phyloP scores from a whole-genome alignment of 495 filamentous ascomycete genomes.

The Apiosordaria backusii region DNA sequence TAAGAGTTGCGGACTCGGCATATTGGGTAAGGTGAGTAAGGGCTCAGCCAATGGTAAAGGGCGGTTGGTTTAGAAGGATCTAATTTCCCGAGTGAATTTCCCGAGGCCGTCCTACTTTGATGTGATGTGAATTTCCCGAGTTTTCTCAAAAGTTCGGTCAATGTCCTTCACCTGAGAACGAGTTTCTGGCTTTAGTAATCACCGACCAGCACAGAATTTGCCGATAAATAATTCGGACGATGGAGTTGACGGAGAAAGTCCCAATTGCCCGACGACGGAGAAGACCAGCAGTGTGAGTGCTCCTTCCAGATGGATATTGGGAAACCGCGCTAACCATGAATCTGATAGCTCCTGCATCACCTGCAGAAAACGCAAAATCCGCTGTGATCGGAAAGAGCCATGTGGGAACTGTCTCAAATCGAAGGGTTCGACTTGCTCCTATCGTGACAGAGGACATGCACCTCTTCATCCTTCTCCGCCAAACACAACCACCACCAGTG shows the following conservation, averaged over 20 bases:
- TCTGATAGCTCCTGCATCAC: constrained; percentile 28
- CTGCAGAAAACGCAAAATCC: constrained; percentile 36
- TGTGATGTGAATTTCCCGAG: not conserved
- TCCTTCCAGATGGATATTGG: not conserved
- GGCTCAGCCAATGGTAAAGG: not conserved
- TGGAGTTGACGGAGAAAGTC: not conserved
- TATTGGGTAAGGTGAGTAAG: not conserved
- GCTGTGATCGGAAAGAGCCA: constrained; percentile 35
- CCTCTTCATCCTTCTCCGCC: not conserved
- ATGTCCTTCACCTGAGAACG: not conserved
- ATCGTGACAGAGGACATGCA: constrained; percentile 20
- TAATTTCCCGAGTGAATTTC: not conserved
- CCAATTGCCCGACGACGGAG: constrained; percentile 15
- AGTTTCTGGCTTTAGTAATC: too few relatives aligned
- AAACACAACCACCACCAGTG: constrained; percentile 10
- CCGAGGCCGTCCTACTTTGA: not conserved
- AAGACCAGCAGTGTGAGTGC: constrained; percentile 17
- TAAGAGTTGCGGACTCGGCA: not conserved
- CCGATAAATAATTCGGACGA: not conserved
- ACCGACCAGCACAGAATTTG: not conserved
- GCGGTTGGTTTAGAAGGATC: not conserved
- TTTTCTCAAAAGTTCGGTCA: not conserved
- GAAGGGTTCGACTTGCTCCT: constrained; percentile 41
- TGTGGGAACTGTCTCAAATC: constrained; percentile 49
- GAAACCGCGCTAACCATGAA: not conserved